Base-by-base conservation (phyloP, 352 stramenopile species). In the Peronospora belbahrii region DNA sequence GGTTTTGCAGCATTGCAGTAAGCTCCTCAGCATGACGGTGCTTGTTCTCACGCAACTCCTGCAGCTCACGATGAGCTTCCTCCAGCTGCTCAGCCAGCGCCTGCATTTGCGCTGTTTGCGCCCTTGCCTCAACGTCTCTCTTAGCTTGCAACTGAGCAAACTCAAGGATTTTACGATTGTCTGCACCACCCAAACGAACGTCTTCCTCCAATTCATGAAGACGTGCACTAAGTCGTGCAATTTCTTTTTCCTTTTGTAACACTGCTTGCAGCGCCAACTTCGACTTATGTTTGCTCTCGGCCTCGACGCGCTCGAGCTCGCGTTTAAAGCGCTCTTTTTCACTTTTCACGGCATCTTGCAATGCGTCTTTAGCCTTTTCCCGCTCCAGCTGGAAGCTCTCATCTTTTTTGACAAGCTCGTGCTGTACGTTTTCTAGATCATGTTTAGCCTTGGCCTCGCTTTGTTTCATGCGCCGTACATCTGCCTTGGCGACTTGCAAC, bases 141-240 rank as follows among this genome's bases (percentile, higher is more conserved):
- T 82, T 89, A 3, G 83, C 83, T 55, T 95, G 83, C 31, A 92
- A 58, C 48, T 89, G 76, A 0, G 83, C 83, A 36, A 91, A 81
- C 42, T 93, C 81, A 34, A 95, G 80, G 34, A 95, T 95, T 42
- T 89, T 89, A 27, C 83, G 81, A 51, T 92, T 80, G 41, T 89
- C 83, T 1, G 82, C 78, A 28, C 85, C 82, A 14, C 83, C 83
- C 1, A 74, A 87, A 2, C 79, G 78, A 37, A 93, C 82, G 27
- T 95, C 83, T 52, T 93, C 79, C 49, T 95, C 81, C 11, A 95
- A 36, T 34, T 88, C 70, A 1, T 62, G 42, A 5, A 93, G 69
- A 13, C 79, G 67, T 7, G 56, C 68, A 9, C 62, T 63, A 9
- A 91, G 49, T 0, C 59, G 59, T 17, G 70, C 61, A 35, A 92